Evolutionary conservation across 75 land plant genomes (phyloP).

Genomic region (Selaginella tamariscina): DNA sequence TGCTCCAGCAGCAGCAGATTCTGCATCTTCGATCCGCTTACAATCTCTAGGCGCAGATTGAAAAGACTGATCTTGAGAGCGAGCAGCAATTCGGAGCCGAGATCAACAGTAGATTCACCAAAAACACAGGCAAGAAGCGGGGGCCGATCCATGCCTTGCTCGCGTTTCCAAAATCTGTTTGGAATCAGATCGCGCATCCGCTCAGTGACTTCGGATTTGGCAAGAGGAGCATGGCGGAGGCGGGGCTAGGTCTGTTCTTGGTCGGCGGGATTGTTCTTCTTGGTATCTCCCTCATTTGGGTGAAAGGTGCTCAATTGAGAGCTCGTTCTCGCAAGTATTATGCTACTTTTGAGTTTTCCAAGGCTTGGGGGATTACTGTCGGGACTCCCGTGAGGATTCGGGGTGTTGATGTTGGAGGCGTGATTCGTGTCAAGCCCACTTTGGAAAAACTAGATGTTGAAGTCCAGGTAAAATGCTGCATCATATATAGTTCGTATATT

Average conservation of each 20-base stretch:
- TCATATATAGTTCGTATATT: not conserved
- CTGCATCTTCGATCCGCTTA: not conserved
- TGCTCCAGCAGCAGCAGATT: too few species aligned
- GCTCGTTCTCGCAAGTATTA: conserved; percentile 58
- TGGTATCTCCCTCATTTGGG: conserved; percentile 61
- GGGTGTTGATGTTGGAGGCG: conserved; percentile 83
- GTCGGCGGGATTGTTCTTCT: conserved; percentile 65
- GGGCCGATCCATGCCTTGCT: conserved; percentile 30
- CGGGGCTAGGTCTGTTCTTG: conserved; percentile 83
- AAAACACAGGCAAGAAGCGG: not conserved
- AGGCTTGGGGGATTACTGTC: conserved; percentile 77
- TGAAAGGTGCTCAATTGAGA: conserved; percentile 63
- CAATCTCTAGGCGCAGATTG: not conserved
- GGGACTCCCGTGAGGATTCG: conserved; percentile 93
- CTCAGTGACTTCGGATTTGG: conserved; percentile 90
- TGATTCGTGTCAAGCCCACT: conserved; percentile 60
- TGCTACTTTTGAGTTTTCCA: conserved; percentile 71
- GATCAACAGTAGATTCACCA: not conserved
- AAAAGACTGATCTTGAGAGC: not conserved
- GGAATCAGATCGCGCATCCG: conserved; percentile 56
- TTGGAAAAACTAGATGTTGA: conserved; percentile 71
- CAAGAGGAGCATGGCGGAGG: conserved; percentile 73
- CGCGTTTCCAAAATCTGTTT: conserved; percentile 45
- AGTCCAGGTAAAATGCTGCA: conserved; percentile 48
- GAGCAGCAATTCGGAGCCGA: conserved; percentile 1